phyloP scores from a whole-genome alignment of 2,329 filamentous ascomycete species.

The Colletotrichum cordylinicola region DNA sequence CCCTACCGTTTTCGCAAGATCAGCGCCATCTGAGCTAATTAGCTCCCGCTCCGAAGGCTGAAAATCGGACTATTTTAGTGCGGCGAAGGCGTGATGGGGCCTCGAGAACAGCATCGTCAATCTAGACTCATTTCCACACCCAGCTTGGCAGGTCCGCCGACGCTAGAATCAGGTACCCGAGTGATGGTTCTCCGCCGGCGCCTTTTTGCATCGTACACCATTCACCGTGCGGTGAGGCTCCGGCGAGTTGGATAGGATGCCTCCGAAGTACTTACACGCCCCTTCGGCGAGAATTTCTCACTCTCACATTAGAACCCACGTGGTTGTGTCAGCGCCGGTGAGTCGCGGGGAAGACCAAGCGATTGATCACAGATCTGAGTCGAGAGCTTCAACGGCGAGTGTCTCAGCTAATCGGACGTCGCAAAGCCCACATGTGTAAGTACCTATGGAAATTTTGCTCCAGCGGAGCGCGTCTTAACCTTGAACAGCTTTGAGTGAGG shows the following conservation, averaged over 20 bases:
- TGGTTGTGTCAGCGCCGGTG: not conserved
- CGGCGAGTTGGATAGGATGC: not conserved
- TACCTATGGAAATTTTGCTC: not conserved
- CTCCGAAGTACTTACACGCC: not conserved
- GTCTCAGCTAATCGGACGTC: not conserved
- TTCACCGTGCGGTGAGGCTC: not conserved
- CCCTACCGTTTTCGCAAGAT: not conserved
- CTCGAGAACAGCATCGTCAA: not conserved
- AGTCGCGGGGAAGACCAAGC: not conserved
- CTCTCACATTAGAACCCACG: not conserved
- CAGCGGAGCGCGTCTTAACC: not conserved
- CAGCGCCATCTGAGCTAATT: not conserved
- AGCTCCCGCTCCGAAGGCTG: not conserved
- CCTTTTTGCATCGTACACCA: not conserved
- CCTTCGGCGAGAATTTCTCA: not conserved
- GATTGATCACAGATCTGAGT: not conserved
- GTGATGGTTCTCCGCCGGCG: not conserved
- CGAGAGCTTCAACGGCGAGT: not conserved
- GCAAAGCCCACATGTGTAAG: not conserved
- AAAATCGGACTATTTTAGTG: not conserved
- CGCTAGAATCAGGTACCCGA: not conserved
- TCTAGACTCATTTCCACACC: not conserved
- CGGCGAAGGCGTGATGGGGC: not conserved
- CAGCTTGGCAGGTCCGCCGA: not conserved
- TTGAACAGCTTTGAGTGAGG: not conserved